phyloP scores from a whole-genome alignment of 352 stramenopile species.

The Phytophthora chlamydospora region DNA sequence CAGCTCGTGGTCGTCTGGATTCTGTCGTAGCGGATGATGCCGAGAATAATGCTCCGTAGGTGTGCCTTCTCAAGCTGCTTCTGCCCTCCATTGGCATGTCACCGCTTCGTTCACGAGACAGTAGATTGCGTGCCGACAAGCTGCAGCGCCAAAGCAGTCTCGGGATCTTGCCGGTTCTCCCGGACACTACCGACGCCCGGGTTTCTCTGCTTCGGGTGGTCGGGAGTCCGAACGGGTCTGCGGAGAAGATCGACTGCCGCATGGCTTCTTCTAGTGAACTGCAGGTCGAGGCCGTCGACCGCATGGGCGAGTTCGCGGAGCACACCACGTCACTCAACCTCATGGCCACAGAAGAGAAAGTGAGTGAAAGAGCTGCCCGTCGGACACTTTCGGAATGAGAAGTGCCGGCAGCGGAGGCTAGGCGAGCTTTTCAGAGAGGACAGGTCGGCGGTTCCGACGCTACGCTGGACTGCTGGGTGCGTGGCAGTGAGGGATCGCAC shows the following conservation, averaged over 20 bases:
- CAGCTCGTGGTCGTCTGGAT: constrained; percentile 3
- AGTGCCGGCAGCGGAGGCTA: constrained; percentile 34
- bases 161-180: constrained; percentile 21
- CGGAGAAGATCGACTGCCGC: constrained; percentile 35
- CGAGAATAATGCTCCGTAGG: constrained; percentile 11
- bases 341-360: constrained; percentile 18
- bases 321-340: constrained; percentile 35
- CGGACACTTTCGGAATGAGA: constrained; percentile 22
- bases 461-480: constrained; percentile 27
- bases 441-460: constrained; percentile 22
- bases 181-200: constrained; percentile 6
- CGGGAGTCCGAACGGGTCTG: constrained; percentile 26
- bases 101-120: constrained; percentile 24
- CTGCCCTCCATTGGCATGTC: not conserved
- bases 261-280: constrained; percentile 38
- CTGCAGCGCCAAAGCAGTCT: constrained; percentile 34
- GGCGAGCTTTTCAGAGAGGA: constrained; percentile 30
- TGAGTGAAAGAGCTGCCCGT: not conserved
- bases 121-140: constrained; percentile 27
- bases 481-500: constrained; percentile 29
- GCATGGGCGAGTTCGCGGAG: constrained; percentile 26
- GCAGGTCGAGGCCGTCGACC: constrained; percentile 38
- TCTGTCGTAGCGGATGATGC: constrained; percentile 7
- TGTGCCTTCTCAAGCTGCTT: constrained; percentile 19
- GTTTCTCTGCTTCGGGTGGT: constrained; percentile 24